Percentiles rank a stretch among this genome's conserved stretches.
These are phyloP conservation scores for Shiraia sp. DNA, from an alignment of 2,329 filamentous ascomycete species.

Conservation along the genomic window DNA sequence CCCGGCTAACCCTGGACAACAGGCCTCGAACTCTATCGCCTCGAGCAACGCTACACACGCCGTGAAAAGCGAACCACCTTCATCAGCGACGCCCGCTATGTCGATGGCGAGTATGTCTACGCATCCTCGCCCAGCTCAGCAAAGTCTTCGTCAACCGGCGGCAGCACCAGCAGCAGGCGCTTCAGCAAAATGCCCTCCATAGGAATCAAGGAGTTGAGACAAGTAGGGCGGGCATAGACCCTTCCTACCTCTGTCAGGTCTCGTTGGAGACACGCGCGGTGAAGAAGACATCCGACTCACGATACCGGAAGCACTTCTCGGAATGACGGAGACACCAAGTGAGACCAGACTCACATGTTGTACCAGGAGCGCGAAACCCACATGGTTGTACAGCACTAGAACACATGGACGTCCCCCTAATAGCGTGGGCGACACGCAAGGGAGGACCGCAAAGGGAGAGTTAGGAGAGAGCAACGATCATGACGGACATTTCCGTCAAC, in stretches of 20 bases:
- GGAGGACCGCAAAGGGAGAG: background rate
- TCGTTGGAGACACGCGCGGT: no score
- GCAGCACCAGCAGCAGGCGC: conserved; percentile 33
- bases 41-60: conserved; percentile 93
- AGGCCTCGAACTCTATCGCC: conserved; percentile 88
- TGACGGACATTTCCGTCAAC: background rate
- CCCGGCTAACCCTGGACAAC: background rate
- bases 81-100: conserved; percentile 85
- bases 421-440: background rate
- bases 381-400: background rate
- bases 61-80: conserved; percentile 89
- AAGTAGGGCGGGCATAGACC: conserved; percentile 31
- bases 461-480: no score
- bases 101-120: conserved; percentile 95
- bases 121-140: conserved; percentile 42
- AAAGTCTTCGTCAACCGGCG: conserved; percentile 29
- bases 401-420: background rate
- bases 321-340: background rate
- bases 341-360: background rate
- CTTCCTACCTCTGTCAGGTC: no score
- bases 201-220: conserved; percentile 37
- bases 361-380: background rate
- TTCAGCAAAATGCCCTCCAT: conserved; percentile 42
- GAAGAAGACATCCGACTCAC: no score
- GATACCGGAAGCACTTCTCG: no score